These are phyloP conservation scores for Hanseniaspora vineae DNA, from an alignment of 805 yeast genomes.

Conservation along the genomic window DNA sequence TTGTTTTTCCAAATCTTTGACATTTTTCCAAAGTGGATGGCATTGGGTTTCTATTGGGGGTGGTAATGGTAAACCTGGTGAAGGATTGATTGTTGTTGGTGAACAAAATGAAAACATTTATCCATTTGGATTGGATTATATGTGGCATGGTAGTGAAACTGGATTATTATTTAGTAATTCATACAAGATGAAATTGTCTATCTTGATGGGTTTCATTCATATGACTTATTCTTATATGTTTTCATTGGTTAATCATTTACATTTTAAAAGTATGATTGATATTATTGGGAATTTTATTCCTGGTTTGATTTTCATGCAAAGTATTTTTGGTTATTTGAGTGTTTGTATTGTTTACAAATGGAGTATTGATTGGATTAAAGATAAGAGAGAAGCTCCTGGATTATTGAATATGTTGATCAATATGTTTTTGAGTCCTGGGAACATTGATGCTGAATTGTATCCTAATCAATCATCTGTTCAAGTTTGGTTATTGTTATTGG, in stretches of 20 bases:
- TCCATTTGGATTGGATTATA: slow-evolving; percentile 54
- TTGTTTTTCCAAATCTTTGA: slow-evolving; percentile 56
- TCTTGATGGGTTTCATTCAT: slow-evolving; percentile 62
- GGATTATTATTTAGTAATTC: slow-evolving; percentile 57
- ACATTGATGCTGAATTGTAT: slow-evolving; percentile 49
- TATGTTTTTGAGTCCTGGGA: slow-evolving; percentile 67
- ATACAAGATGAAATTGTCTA: slow-evolving; percentile 65
- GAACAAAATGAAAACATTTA: slow-evolving; percentile 19
- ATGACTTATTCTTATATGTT: slow-evolving; percentile 61
- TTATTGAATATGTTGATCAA: slow-evolving; percentile 61
- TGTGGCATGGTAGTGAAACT: slow-evolving; percentile 75
- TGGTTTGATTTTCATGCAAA: slow-evolving; percentile 61
- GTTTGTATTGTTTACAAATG: slow-evolving; percentile 61
- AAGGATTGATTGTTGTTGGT: slow-evolving; percentile 25
- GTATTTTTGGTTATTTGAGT: slow-evolving; percentile 60
- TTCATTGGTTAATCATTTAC: slow-evolving; percentile 49
- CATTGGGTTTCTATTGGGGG: slow-evolving; percentile 44
- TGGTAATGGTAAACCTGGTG: slow-evolving; percentile 29
- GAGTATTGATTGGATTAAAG: slow-evolving; percentile 57
- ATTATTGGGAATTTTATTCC: slow-evolving; percentile 64
- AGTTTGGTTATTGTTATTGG: slow-evolving; percentile 40
- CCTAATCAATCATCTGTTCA: slow-evolving; percentile 55
- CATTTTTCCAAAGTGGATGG: slow-evolving; percentile 61
- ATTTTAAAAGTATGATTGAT: slow-evolving; percentile 48
- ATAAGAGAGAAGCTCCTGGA: slow-evolving; percentile 55